Evolutionary conservation across 2,329 filamentous ascomycete genomes (phyloP).

Genomic region (Monosporascus cannonballus): DNA sequence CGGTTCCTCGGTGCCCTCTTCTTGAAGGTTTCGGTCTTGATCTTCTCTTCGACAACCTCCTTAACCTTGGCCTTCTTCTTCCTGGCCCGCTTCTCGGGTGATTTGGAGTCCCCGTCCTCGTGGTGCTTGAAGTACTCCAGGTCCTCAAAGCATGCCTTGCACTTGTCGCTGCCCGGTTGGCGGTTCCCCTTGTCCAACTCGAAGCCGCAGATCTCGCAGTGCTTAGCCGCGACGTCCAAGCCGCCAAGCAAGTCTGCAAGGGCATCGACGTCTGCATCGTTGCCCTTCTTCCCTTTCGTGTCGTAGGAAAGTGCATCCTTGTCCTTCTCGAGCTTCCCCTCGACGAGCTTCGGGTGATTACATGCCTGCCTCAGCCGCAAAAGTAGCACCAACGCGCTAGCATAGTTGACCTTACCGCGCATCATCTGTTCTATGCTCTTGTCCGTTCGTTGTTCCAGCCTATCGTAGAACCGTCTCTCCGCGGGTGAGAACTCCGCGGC

Average conservation of each 20-base stretch:
- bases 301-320: slow-evolving; percentile 74
- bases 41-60: slow-evolving; percentile 27
- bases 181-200: slow-evolving; percentile 50
- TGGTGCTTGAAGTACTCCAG: slow-evolving; percentile 55
- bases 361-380: slow-evolving; percentile 86
- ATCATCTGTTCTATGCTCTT: slow-evolving; percentile 86
- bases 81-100: slow-evolving; percentile 31
- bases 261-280: slow-evolving; percentile 66
- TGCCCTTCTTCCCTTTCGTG: slow-evolving; percentile 42
- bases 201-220: slow-evolving; percentile 77
- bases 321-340: slow-evolving; percentile 79
- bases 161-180: slow-evolving; percentile 43
- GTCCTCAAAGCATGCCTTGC: slow-evolving; percentile 69
- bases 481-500: slow-evolving; percentile 70
- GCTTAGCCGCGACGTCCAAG: slow-evolving; percentile 69
- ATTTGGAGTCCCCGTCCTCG: slow-evolving; percentile 33
- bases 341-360: slow-evolving; percentile 86
- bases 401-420: slow-evolving; percentile 78
- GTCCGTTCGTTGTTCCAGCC: slow-evolving; percentile 78
- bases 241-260: slow-evolving; percentile 83
- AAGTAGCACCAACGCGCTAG: slow-evolving; percentile 88
- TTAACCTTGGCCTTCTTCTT: slow-evolving; percentile 25
- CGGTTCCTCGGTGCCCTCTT: slow-evolving; percentile 29
- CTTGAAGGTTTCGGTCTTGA: slow-evolving; percentile 22
- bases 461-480: slow-evolving; percentile 80